Evolutionary conservation across 257 asterid genomes (phyloP), one percentile per base, ranked within the genome.

Genomic region (Verbena officinalis): DNA sequence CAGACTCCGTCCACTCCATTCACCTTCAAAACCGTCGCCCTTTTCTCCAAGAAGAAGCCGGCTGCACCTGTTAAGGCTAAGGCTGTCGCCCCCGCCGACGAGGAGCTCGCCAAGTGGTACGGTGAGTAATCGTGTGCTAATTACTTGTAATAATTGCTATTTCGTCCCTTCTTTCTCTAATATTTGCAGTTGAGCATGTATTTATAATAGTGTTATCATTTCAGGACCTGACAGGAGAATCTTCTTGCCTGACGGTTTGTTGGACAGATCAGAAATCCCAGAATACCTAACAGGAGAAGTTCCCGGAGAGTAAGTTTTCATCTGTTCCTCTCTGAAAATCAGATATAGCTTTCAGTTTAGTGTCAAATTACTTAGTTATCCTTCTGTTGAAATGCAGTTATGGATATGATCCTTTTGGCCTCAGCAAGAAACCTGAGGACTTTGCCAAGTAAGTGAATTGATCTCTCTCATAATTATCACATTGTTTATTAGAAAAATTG

Each of bases 21-120:
- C 65, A 73, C 86, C 57, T 86, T 84, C 81, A 90, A 77, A 55
- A 87, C 97, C 1, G 84, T 89, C 4, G 96, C 98, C 17, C 79
- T 93, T 68, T 93, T 90, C 85, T 71, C 85, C 24, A 90, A 83
- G 88, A 87, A 87, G 87, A 77, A 80, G 73, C 14, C 60, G 46
- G 69, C 87, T 1, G 77, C 88, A 9, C 72, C 93, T 88, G n/a
- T n/a, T 50, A 90, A 88, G 73, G 21, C 91, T 46, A 91, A 91
- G 81, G 82, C 66, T 2, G 76, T 71, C 48, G 60, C 96, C 62
- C 80, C 96, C 0, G 75, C 74, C 5, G 64, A 77, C 67, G 96
- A 90, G 15, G 98, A 93, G 93, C 97, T 93, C 74, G 86, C 98
- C 86, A 93, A 93, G 95, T 93, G 98, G 98, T 93, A 90, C 62